These are phyloP conservation scores for Coccomyxa sp. DNA, from an alignment of 139 green algal genomes.

Conservation along the genomic window DNA sequence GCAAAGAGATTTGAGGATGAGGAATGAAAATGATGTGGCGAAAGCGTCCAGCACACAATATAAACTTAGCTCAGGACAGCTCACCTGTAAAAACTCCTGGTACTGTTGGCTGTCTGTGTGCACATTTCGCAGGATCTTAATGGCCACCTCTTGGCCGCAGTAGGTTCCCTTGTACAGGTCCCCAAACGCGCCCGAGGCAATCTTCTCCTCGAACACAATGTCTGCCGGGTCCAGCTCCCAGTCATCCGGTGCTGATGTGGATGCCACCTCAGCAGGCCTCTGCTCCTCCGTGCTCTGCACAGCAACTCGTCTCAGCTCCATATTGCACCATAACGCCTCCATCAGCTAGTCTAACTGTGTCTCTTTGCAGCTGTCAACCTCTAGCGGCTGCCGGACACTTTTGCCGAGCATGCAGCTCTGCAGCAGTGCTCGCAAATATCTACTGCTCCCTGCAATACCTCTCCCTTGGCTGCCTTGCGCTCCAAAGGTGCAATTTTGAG, in stretches of 20 bases:
- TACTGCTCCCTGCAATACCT: background rate
- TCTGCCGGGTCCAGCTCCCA: conserved; percentile 91
- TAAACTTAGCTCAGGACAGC: background rate
- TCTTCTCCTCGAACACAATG: conserved; percentile 84
- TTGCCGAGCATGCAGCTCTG: background rate
- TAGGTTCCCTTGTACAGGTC: conserved; percentile 93
- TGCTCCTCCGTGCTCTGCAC: conserved; percentile 8
- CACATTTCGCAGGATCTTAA: conserved; percentile 96
- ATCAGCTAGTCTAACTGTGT: background rate
- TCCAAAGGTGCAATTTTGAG: background rate
- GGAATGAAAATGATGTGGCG: background rate
- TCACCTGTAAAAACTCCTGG: conserved; percentile 85
- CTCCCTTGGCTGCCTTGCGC: background rate
- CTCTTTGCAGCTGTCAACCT: background rate
- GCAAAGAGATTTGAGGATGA: background rate
- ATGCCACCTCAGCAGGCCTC: background rate
- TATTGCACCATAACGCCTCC: background rate
- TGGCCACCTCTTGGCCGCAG: conserved; percentile 96
- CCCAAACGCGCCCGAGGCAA: conserved; percentile 88
- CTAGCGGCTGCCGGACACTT: background rate
- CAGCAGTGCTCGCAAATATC: background rate
- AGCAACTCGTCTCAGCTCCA: background rate
- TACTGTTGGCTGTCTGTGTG: conserved; percentile 77
- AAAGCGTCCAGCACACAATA: background rate
- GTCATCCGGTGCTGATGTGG: conserved; percentile 55